Conservation (phyloP, 1,284 basidiomycete genomes). For the Malassezia globosa region DNA sequence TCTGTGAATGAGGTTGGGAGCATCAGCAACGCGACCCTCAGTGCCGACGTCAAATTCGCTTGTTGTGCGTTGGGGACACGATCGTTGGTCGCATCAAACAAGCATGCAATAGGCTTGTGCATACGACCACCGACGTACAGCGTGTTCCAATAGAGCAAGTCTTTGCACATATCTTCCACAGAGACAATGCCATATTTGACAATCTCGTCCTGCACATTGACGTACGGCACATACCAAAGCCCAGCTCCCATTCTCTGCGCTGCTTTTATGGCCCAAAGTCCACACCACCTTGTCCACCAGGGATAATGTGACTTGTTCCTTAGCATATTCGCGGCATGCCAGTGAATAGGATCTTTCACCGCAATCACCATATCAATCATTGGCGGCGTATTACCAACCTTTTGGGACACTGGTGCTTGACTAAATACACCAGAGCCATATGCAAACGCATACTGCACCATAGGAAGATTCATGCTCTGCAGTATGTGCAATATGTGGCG, state of each 20-base stretch:
- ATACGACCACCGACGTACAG: conserved; percentile 89
- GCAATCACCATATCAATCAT: conserved; percentile 95
- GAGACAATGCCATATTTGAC: conserved; percentile 98
- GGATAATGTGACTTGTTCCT: conserved; percentile 85
- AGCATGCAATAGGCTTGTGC: conserved; percentile 65
- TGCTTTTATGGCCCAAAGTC: conserved; percentile 62
- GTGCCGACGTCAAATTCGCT: conserved; percentile 78
- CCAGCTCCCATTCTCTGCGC: conserved; percentile 73
- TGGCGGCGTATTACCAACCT: conserved; percentile 10
- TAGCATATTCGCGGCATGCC: conserved; percentile 86
- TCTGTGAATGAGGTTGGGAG: conserved; percentile 61
- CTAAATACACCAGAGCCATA: conserved; percentile 89
- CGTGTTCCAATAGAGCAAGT: conserved; percentile 82
- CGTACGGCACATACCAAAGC: conserved; percentile 58
- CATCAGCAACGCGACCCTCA: conserved; percentile 62
- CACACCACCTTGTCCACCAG: conserved; percentile 66
- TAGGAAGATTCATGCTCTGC: conserved; percentile 1
- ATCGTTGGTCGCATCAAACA: conserved; percentile 55
- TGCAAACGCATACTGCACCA: conserved; percentile 76
- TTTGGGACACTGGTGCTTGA: conserved; percentile 50
- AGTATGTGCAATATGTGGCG: conserved; percentile 4
- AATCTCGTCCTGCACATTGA: conserved; percentile 52
- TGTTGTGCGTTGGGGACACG: conserved; percentile 81
- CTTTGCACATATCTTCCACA: conserved; percentile 72
- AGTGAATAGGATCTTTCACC: conserved; percentile 77